A percentile compares a stretch with the other conserved stretches of the same genome.
phyloP scores from a whole-genome alignment of 208 protist genomes.

The Leishmania amazonensis region DNA sequence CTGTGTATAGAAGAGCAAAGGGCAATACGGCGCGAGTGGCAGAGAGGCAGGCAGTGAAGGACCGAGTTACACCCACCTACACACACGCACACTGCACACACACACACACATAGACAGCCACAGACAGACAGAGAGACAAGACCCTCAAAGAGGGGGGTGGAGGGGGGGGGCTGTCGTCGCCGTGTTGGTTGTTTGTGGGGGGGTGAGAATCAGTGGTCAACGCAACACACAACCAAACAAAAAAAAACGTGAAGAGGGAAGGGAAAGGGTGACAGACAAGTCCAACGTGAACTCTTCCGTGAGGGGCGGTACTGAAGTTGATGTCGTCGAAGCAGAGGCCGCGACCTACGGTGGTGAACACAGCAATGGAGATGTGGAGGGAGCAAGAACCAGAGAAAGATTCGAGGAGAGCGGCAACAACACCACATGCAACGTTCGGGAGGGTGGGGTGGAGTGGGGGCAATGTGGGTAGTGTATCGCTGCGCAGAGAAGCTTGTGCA shows the following conservation, averaged over 20 bases:
- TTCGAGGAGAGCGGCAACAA: neutral
- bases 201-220: neutral
- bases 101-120: neutral
- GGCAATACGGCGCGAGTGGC: neutral
- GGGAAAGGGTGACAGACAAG: neutral
- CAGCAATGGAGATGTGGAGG: neutral
- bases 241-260: constrained; percentile 2
- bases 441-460: neutral
- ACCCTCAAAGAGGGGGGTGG: neutral
- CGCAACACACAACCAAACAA: neutral
- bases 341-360: neutral
- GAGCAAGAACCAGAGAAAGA: neutral
- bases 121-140: neutral
- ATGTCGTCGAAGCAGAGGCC: neutral
- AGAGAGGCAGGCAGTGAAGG: neutral
- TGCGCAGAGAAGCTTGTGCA: neutral
- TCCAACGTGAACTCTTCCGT: neutral
- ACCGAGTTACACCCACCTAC: neutral
- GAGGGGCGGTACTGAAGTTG: neutral
- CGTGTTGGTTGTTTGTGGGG: neutral
- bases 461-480: neutral
- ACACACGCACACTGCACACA: neutral
- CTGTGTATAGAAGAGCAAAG: neutral
- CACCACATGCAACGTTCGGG: neutral
- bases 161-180: neutral